phyloP scores from a whole-genome alignment of 1,139 yeast species.

The Taphrina sp. region DNA sequence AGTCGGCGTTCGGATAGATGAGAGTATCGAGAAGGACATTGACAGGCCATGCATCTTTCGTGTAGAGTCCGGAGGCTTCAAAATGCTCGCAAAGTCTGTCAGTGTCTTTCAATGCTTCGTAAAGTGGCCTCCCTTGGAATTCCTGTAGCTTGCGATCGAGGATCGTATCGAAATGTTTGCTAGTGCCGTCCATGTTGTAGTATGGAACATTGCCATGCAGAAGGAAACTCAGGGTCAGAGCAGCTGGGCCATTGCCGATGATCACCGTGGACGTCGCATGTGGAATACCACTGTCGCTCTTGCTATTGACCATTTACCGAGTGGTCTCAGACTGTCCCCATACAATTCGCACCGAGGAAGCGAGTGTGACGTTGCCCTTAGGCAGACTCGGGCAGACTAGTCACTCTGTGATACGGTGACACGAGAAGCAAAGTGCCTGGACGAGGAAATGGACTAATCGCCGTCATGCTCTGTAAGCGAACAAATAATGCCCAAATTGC shows the following conservation, averaged over 20 bases:
- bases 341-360: too few relatives aligned
- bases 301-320: too few relatives aligned
- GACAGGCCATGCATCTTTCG: conserved; percentile 39
- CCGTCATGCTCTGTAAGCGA: too few relatives aligned
- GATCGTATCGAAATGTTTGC: conserved; percentile 43
- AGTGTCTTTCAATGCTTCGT: conserved; percentile 33
- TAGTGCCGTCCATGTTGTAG: conserved; percentile 41
- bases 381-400: too few relatives aligned
- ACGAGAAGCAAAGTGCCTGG: too few relatives aligned
- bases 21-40: conserved; percentile 43
- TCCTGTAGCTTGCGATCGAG: conserved; percentile 40
- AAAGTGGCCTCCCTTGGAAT: conserved; percentile 2
- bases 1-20: conserved; percentile 42
- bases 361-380: too few relatives aligned
- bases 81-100: conserved; percentile 29
- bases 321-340: too few relatives aligned
- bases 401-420: too few relatives aligned
- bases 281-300: conserved; percentile 2
- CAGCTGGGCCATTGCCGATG: conserved; percentile 45
- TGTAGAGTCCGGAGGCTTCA: conserved; percentile 21
- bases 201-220: conserved; percentile 44
- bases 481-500: too few relatives aligned
- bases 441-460: too few relatives aligned
- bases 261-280: conserved; percentile 38
- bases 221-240: conserved; percentile 42